Base-by-base conservation (phyloP, 495 filamentous ascomycete species). In the Penicilliopsis zonata region DNA sequence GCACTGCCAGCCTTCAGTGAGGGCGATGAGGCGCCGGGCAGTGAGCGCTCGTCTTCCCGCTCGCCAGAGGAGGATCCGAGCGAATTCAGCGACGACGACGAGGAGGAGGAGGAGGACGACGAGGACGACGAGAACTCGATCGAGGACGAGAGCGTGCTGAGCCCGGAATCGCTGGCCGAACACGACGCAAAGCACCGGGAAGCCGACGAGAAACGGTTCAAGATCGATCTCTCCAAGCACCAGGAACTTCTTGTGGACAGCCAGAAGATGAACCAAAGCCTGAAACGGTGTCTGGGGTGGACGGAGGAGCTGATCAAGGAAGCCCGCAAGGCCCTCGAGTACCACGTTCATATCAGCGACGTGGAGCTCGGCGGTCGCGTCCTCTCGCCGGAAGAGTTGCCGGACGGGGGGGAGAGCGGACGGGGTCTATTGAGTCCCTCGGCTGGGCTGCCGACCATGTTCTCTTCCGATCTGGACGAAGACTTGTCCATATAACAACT, bases 251-350 rank as follows among this genome's bases (percentile, higher is more conserved):
- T 98, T 3, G 56, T 82, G 14, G 86, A 94, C 51, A 86, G 79
- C 35, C 83, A 94, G 46, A 88, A 81, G 53, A 83, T 96, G 60
- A 96, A 96, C 50, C 81, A 90, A 44, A 88, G 82, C 44, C 63
- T 99, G 3, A 87, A 83, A 48, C 69, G 85, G 17, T 99, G 90
- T 50, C 63, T 93, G 14, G 71, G 70, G 14, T 82, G 81, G 69
- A 86, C 86, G 0, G 90, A 99, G 43, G 78, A 81, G 37, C 65
- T 99, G 22, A 94, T 99, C 44, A 76, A 67, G 19, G 84, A 94
- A 34, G 88, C 79, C 16, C 81, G 78, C 43, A 84, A 79, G 44
- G 90, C 90, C 1, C 70, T 99, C 7, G 80, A 78, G 28, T 92
- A 90, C 43, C 63, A 70, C 22, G 80, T 94, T 12, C 67, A 68